Percentiles rank a stretch among this genome's conserved stretches.
phyloP scores from a whole-genome alignment of 202 grass and related monocot species.

The Zizania palustris region DNA sequence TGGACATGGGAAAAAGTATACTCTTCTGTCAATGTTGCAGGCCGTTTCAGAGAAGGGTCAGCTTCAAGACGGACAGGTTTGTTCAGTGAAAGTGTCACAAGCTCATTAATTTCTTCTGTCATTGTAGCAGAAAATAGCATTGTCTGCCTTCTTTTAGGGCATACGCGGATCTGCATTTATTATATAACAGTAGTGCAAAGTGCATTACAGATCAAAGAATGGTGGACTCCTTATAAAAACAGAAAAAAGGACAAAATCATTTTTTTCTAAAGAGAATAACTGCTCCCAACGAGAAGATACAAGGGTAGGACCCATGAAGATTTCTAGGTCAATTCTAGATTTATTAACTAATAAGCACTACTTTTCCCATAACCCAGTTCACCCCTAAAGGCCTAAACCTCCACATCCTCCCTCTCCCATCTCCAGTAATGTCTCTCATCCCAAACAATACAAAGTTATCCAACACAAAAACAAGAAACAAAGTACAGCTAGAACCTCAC shows the following conservation, averaged over 20 bases:
- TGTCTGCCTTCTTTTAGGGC: constrained; percentile 90
- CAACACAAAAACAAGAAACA: background rate
- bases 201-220: constrained; percentile 1
- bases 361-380: background rate
- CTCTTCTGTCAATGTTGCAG: constrained; percentile 89
- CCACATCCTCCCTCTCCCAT: background rate
- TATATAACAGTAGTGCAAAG: background rate
- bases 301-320: background rate
- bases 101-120: constrained; percentile 84
- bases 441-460: background rate
- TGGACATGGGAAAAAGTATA: constrained; percentile 34
- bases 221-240: background rate
- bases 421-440: background rate
- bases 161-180: constrained; percentile 69
- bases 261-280: background rate
- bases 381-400: background rate
- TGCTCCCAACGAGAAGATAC: background rate
- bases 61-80: constrained; percentile 92
- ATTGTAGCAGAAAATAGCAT: constrained; percentile 99
- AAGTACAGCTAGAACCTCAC: no score
- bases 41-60: constrained; percentile 77
- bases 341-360: background rate
- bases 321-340: background rate
- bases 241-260: background rate
- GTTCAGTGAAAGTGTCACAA: constrained; percentile 87